Conservation (phyloP, 2,329 filamentous ascomycete species). For the Acrocalymma vagum region DNA sequence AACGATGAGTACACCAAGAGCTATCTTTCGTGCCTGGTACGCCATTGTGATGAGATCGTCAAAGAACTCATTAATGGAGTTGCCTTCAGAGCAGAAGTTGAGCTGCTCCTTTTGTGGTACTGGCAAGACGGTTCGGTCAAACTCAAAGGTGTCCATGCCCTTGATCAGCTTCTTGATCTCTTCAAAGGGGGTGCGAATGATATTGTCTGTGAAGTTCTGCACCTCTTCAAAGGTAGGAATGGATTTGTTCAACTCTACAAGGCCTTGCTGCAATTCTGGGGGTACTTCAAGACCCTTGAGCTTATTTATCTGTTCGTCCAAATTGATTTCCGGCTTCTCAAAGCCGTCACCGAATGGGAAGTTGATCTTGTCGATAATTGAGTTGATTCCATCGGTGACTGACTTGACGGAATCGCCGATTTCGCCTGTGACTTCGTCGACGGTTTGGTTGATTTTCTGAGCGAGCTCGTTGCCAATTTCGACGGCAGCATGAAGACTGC, state of each 20-base stretch:
- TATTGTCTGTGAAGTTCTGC: slow-evolving; percentile 78
- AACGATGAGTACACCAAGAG: slow-evolving; percentile 77
- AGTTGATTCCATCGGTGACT: slow-evolving; percentile 47
- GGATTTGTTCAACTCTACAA: slow-evolving; percentile 77
- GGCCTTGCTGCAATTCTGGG: slow-evolving; percentile 70
- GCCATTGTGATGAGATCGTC: slow-evolving; percentile 72
- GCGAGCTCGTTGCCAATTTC: slow-evolving; percentile 68
- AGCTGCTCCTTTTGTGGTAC: slow-evolving; percentile 83
- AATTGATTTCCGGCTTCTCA: slow-evolving; percentile 66
- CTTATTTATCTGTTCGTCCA: slow-evolving; percentile 70
- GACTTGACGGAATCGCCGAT: slow-evolving; percentile 50
- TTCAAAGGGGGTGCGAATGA: slow-evolving; percentile 82
- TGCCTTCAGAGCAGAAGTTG: slow-evolving; percentile 87
- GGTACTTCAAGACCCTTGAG: slow-evolving; percentile 77
- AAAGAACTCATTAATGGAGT: slow-evolving; percentile 86
- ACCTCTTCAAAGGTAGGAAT: slow-evolving; percentile 87
- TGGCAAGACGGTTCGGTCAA: slow-evolving; percentile 81
- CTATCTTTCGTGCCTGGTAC: slow-evolving; percentile 74
- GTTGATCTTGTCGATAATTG: slow-evolving; percentile 50
- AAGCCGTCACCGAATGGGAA: slow-evolving; percentile 50
- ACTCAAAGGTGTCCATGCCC: slow-evolving; percentile 75
- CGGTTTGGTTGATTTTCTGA: slow-evolving; percentile 67
- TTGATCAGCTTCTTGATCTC: slow-evolving; percentile 77
- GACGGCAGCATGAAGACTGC: slow-evolving; percentile 76
- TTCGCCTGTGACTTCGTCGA: slow-evolving; percentile 66